These are phyloP conservation scores for Pseudogymnoascus sp. DNA, from an alignment of 2,329 filamentous ascomycete genomes.

Conservation along the genomic window DNA sequence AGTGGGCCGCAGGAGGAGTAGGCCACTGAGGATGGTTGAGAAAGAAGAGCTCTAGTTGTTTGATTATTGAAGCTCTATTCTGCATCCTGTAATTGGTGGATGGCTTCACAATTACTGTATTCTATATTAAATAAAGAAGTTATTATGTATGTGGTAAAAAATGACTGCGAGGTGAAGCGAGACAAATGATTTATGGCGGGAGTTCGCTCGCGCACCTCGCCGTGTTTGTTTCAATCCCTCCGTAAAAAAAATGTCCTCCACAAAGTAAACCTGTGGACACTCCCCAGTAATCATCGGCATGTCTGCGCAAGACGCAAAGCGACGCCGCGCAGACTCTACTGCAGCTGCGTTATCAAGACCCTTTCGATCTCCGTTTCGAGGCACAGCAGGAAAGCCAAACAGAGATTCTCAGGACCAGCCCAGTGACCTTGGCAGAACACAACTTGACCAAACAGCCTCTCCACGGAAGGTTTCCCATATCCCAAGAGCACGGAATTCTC, in stretches of 20 bases:
- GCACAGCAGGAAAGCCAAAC: constrained; percentile 16
- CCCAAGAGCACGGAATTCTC: neutral
- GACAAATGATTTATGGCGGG: neutral
- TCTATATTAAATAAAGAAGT: neutral
- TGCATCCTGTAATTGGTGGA: neutral
- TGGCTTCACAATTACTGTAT: neutral
- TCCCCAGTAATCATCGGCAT: constrained; percentile 27
- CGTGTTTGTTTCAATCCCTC: neutral
- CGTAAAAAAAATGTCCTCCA: constrained; percentile 19
- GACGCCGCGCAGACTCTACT: constrained; percentile 53
- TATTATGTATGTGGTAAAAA: neutral
- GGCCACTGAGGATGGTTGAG: constrained; percentile 40
- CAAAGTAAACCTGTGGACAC: constrained; percentile 19
- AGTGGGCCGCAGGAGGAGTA: constrained; percentile 58
- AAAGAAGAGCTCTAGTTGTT: neutral
- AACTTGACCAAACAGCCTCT: neutral
- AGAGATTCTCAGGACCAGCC: neutral
- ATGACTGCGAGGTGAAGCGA: neutral
- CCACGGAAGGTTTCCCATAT: neutral
- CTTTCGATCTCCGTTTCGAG: constrained; percentile 63
- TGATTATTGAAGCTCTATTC: neutral
- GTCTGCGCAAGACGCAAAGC: constrained; percentile 50
- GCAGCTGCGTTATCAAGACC: constrained; percentile 57
- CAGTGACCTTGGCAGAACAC: neutral
- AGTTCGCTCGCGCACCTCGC: neutral